Evolutionary conservation across 805 yeast species (phyloP).

Genomic region (Kodamaea jinghongensis): DNA sequence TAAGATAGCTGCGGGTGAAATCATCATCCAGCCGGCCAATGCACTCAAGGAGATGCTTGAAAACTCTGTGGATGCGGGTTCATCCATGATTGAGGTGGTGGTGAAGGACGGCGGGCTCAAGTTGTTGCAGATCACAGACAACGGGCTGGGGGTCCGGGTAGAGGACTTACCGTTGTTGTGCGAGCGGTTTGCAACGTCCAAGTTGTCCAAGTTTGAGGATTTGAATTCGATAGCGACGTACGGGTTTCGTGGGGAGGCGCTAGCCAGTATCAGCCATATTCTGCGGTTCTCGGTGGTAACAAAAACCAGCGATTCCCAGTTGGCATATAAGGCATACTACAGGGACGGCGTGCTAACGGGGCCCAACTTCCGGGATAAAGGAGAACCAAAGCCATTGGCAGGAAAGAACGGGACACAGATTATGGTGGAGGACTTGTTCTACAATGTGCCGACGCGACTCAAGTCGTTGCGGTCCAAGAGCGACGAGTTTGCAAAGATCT

Average conservation of each 20-base stretch:
- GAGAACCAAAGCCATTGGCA: slow-evolving; percentile 68
- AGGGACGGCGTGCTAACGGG: slow-evolving; percentile 60
- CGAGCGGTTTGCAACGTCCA: slow-evolving; percentile 90
- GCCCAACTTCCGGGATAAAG: slow-evolving; percentile 36
- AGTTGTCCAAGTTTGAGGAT: slow-evolving; percentile 72
- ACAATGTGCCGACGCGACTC: slow-evolving; percentile 78
- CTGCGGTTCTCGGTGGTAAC: slow-evolving; percentile 79
- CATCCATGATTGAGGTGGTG: slow-evolving; percentile 70
- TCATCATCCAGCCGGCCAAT: slow-evolving; percentile 88
- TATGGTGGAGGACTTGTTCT: slow-evolving; percentile 83
- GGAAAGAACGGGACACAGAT: slow-evolving; percentile 87
- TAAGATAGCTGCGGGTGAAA: slow-evolving; percentile 96
- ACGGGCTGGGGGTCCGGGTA: slow-evolving; percentile 76
- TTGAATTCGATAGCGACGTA: slow-evolving; percentile 68
- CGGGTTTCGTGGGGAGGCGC: slow-evolving; percentile 96
- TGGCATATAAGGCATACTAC: slow-evolving; percentile 75
- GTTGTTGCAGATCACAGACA: slow-evolving; percentile 80
- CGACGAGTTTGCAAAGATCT: slow-evolving; percentile 74
- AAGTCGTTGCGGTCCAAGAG: slow-evolving; percentile 59
- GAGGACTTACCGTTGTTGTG: slow-evolving; percentile 81
- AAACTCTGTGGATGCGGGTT: slow-evolving; percentile 84
- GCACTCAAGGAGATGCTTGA: slow-evolving; percentile 92
- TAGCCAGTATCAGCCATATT: slow-evolving; percentile 91
- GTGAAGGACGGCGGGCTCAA: slow-evolving; percentile 94
- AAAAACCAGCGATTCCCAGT: slow-evolving; percentile 53